Base-by-base conservation (phyloP, 805 yeast species). In the Wickerhamomyces pijperi region DNA sequence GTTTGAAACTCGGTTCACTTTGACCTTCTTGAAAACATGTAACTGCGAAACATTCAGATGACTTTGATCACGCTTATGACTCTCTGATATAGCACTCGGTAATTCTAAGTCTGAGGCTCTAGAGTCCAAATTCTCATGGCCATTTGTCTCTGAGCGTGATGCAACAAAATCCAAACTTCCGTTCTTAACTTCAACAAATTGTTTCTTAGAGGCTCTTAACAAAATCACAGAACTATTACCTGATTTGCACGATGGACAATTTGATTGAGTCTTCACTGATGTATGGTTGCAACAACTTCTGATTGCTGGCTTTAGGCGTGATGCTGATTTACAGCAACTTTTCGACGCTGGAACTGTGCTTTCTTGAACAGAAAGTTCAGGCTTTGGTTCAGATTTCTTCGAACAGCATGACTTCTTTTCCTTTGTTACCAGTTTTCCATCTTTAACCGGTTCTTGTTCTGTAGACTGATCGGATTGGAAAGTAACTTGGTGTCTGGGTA, bases 81-180 rank as follows among this genome's bases (percentile, higher is more conserved):
- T n/a, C n/a, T n/a, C n/a, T n/a, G n/a, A n/a, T n/a, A n/a, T n/a
- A n/a, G n/a, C n/a, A n/a, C n/a, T n/a, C n/a, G n/a, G n/a, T n/a
- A n/a, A n/a, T n/a, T n/a, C n/a, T n/a, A n/a, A n/a, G n/a, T n/a
- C n/a, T n/a, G n/a, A n/a, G n/a, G n/a, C n/a, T n/a, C n/a, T n/a
- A n/a, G n/a, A n/a, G n/a, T n/a, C n/a, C n/a, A n/a, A n/a, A n/a
- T n/a, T n/a, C n/a, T n/a, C n/a, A 28, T 28, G 7, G 32, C 7
- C 5, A 17, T 43, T 34, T 3, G 46, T 40, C 2, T 46, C 50
- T 15, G 38, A 48, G 19, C 47, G 52, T 12, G 57, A 55, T 3
- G 51, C 59, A 19, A 53, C 50, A 34, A 42, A 50, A 28, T 52
- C 50, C 5, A 53, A 25, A 11, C 43, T 44, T 9, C 59, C 59